A percentile compares a stretch with the other conserved stretches of the same genome.
phyloP scores from a whole-genome alignment of 2,329 filamentous ascomycete genomes.

The Lecanicillium sp. region DNA sequence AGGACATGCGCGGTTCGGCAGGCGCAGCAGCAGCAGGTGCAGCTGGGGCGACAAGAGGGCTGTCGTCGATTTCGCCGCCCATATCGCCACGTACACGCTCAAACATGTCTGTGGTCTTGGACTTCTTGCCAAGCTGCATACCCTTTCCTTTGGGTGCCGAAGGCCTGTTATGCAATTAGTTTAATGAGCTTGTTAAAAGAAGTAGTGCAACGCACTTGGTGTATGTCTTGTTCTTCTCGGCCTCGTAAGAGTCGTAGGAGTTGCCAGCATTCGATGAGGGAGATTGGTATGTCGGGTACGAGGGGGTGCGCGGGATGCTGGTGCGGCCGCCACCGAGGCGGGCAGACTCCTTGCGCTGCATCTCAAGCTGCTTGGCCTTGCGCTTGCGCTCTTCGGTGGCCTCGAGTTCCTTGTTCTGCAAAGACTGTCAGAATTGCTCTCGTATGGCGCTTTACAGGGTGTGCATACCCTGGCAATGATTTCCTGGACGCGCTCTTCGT shows the following conservation, averaged over 20 bases:
- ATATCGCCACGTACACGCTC: constrained; percentile 90
- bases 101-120: constrained; percentile 95
- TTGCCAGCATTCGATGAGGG: constrained; percentile 69
- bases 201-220: constrained; percentile 55
- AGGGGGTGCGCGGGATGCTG: constrained; percentile 64
- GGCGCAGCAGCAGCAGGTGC: constrained; percentile 45
- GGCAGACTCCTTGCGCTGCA: constrained; percentile 95
- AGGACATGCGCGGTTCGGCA: constrained; percentile 51
- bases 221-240: constrained; percentile 90
- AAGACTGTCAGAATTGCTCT: constrained; percentile 19
- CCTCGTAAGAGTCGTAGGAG: constrained; percentile 90
- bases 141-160: constrained; percentile 82
- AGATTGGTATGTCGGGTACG: constrained; percentile 84
- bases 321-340: constrained; percentile 66
- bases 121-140: constrained; percentile 99
- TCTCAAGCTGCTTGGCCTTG: constrained; percentile 96
- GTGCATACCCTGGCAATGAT: constrained; percentile 78
- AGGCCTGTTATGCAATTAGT: constrained; percentile 33
- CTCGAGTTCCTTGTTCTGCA: constrained; percentile 94
- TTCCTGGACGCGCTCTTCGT: constrained; percentile 97
- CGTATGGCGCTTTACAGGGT: background rate
- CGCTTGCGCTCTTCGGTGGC: constrained; percentile 97
- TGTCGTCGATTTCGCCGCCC: constrained; percentile 76
- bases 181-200: background rate
- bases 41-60: constrained; percentile 61